These are phyloP conservation scores for Solanum piurae DNA, from an alignment of 257 asterid genomes.

Conservation along the genomic window DNA sequence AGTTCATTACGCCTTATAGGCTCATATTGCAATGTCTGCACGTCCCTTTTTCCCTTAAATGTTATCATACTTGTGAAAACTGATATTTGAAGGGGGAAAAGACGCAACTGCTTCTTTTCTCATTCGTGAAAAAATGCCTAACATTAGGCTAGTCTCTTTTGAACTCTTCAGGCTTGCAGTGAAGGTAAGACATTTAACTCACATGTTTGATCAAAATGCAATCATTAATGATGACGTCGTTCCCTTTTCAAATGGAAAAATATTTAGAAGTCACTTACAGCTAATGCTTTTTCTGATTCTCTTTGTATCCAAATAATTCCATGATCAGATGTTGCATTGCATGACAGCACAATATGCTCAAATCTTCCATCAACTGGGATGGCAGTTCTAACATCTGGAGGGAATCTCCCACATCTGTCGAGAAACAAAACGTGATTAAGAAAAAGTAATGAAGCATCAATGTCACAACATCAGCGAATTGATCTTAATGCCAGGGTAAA, in stretches of 20 bases:
- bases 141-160: background rate
- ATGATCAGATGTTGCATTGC: slow-evolving; percentile 92
- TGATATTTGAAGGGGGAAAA: background rate
- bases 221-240: background rate
- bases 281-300: slow-evolving; percentile 72
- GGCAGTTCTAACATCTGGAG: slow-evolving; percentile 94
- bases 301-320: slow-evolving; percentile 84
- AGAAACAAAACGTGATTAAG: background rate
- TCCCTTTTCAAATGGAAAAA: background rate
- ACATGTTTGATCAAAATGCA: background rate
- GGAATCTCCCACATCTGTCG: slow-evolving; percentile 84
- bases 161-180: background rate
- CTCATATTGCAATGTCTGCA: background rate
- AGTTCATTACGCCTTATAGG: background rate
- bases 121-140: background rate
- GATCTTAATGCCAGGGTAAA: background rate
- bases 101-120: background rate
- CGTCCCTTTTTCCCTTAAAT: background rate
- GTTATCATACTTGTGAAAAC: background rate
- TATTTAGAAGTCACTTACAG: slow-evolving; percentile 29
- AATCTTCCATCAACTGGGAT: slow-evolving; percentile 97
- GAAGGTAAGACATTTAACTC: background rate
- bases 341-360: slow-evolving; percentile 85
- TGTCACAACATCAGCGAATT: background rate
- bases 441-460: background rate